These are phyloP conservation scores for Pittosporum tobira DNA, from an alignment of 129 eudicot genomes.

Conservation along the genomic window DNA sequence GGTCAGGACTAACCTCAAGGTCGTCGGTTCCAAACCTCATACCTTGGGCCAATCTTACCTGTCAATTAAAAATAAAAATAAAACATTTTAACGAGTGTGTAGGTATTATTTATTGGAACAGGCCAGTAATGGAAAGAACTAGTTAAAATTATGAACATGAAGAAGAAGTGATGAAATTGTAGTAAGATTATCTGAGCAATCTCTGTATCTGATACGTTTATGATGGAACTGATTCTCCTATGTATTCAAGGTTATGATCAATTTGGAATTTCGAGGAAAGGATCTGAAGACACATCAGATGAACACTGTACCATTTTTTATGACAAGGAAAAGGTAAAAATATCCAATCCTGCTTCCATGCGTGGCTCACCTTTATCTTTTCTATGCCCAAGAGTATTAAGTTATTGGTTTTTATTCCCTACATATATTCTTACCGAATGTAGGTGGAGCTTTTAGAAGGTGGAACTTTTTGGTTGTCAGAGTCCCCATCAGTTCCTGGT, in stretches of 20 bases:
- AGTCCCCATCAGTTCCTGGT: slow-evolving; percentile 97
- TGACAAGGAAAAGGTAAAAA: slow-evolving; percentile 83
- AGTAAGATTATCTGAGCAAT: no score
- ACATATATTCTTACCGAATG: slow-evolving; percentile 6
- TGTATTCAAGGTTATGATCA: slow-evolving; percentile 55
- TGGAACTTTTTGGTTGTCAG: slow-evolving; percentile 97
- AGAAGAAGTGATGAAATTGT: no score
- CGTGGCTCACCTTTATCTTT: slow-evolving; percentile 2
- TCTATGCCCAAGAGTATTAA: neutral
- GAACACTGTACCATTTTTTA: slow-evolving; percentile 80
- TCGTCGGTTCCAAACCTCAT: no score
- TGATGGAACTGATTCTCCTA: slow-evolving; percentile 6
- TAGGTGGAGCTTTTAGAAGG: slow-evolving; percentile 95
- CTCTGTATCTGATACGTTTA: no score
- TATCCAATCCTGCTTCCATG: neutral
- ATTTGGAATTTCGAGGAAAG: slow-evolving; percentile 93
- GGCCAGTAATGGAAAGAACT: no score
- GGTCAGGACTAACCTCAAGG: no score
- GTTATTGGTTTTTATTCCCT: neutral
- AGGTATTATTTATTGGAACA: no score
- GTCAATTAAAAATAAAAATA: no score
- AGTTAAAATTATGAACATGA: no score
- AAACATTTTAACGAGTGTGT: no score
- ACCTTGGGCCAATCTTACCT: no score
- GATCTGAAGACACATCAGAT: slow-evolving; percentile 82